Evolutionary conservation across 176 grass and related monocot species (phyloP), one percentile per base, ranked within the genome.

Genomic region (Elymus sibiricus): DNA sequence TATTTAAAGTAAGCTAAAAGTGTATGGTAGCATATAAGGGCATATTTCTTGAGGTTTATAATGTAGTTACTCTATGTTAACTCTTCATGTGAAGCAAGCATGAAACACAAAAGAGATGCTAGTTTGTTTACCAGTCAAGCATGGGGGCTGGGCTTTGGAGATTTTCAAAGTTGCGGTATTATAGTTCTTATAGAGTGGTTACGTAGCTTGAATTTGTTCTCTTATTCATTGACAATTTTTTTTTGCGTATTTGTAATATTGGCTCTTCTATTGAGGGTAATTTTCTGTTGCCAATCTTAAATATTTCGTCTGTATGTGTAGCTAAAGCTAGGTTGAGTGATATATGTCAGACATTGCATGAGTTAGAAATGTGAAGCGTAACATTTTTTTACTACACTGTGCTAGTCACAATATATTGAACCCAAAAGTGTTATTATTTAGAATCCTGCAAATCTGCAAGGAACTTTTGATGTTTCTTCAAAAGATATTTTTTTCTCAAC

Each of bases 351-450:
- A 63, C 56, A 79, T 40, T 42, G 13, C 34, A 62, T 79, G 16
- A 39, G 55, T 79, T 79, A 5, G 22, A 63, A 62, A 42, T 42
- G 56, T 40, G 77, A 79, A 79, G 77, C 3, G 40, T 63, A 35
- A 79, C 34, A 77, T 43, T 43, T 79, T 79, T 63, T 62, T 24
- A 63, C 77, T 79, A 63, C 7, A 26, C 56, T 74, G 37, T 79
- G 35, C n/a, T 42, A 79, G 77, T 40, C 56, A 39, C 55, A 79
- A 9, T 65, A 56, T 56, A 56, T 21, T 56, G 7, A 46, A 80
- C 27, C 39, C 61, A 66, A 46, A 64, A 51, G 11, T 68, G 22
- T 39, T 42, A 68, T 81, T 19, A 69, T 68, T 81, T 53, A 5
- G 63, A 31, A 35, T 81, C 11, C 42, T 82, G 21, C 61, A 80